Conservation (phyloP, 306 rosid genomes). For the Senna tora region DNA sequence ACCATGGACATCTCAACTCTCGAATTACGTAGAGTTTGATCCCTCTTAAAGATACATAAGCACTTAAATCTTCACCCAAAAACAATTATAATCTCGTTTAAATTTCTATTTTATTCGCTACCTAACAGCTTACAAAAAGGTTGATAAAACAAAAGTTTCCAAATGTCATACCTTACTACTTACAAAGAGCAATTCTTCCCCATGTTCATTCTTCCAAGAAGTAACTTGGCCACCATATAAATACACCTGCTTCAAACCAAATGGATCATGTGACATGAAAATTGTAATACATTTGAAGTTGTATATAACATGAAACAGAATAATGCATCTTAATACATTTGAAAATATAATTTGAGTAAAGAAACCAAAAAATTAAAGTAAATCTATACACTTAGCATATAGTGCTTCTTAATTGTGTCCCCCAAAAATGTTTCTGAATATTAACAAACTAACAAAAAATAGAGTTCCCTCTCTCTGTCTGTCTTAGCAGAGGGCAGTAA, state of each 20-base stretch:
- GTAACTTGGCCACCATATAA: slow-evolving; percentile 77
- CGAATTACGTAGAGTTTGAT: too few relatives aligned
- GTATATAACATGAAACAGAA: neutral
- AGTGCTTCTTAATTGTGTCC: too few relatives aligned
- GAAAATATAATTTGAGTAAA: too few relatives aligned
- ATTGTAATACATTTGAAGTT: neutral
- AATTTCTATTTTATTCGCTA: neutral
- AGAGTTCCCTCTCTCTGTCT: neutral
- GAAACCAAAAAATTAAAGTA: too few relatives aligned
- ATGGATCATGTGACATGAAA: neutral
- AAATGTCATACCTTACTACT: slow-evolving; percentile 63
- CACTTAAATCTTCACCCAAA: too few relatives aligned
- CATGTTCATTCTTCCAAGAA: slow-evolving; percentile 75
- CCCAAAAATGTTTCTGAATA: neutral
- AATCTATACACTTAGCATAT: too few relatives aligned
- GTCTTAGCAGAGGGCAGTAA: neutral
- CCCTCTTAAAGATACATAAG: too few relatives aligned
- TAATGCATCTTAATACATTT: neutral
- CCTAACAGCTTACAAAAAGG: neutral
- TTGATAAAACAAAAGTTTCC: neutral
- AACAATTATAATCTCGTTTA: too few relatives aligned
- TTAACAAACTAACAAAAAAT: neutral
- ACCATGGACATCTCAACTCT: too few relatives aligned
- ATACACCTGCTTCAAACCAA: slow-evolving; percentile 52
- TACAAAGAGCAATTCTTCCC: slow-evolving; percentile 74